Conservation (phyloP, 169 alveolate genomes). For the Blepharisma undulans region DNA sequence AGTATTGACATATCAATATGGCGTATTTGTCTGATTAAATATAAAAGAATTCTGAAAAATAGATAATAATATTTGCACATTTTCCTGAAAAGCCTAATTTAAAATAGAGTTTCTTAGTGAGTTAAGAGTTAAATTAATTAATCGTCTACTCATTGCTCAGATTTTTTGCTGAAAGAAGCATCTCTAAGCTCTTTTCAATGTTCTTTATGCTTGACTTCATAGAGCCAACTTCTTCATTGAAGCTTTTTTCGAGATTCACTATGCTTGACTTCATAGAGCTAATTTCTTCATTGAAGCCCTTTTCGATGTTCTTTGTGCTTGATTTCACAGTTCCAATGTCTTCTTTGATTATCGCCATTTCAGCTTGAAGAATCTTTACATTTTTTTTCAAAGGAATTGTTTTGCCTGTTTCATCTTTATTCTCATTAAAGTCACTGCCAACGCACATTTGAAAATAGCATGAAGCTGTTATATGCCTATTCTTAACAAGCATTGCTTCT, state of each 20-base stretch:
- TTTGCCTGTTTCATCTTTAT: not conserved
- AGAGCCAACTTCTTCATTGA: not conserved
- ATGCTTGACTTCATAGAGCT: not conserved
- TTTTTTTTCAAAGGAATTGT: not conserved
- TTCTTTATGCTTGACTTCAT: not conserved
- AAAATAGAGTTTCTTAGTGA: too few relatives aligned
- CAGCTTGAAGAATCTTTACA: not conserved
- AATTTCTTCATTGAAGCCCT: not conserved
- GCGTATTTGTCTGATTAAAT: too few relatives aligned
- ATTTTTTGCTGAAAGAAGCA: not conserved
- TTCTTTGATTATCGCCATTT: not conserved
- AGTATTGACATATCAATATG: too few relatives aligned
- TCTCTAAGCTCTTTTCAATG: not conserved
- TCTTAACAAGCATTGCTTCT: not conserved
- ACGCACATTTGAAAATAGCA: not conserved
- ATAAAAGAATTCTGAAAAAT: too few relatives aligned
- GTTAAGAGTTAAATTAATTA: too few relatives aligned
- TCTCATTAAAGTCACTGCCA: not conserved
- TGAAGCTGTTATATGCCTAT: not conserved
- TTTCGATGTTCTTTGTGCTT: not conserved
- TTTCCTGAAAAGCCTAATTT: too few relatives aligned
- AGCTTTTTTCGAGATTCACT: not conserved
- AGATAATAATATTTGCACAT: too few relatives aligned
- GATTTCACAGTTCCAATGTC: not conserved
- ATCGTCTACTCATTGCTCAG: not conserved